These are phyloP conservation scores for Aspergillus felis DNA, from an alignment of 2,329 filamentous ascomycete genomes.

Conservation along the genomic window DNA sequence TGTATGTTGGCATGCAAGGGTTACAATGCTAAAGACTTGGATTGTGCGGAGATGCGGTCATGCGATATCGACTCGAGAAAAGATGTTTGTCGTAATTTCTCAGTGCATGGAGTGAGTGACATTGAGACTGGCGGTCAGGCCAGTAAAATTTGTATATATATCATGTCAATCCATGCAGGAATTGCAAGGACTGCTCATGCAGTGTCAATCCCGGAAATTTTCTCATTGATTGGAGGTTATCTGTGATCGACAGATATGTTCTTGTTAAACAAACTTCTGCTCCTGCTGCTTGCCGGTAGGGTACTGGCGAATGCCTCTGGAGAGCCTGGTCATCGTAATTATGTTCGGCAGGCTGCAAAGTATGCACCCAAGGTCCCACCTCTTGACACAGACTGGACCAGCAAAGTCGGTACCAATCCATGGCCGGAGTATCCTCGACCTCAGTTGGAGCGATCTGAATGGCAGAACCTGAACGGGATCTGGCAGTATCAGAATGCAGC, in stretches of 20 bases:
- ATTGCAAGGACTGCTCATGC: not conserved
- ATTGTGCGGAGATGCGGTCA: not conserved
- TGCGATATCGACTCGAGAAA: not conserved
- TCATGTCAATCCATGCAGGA: not conserved
- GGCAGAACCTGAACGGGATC: conserved; percentile 49
- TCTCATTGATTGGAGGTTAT: not conserved
- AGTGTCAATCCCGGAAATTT: not conserved
- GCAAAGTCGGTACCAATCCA: conserved; percentile 44
- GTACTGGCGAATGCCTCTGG: not conserved
- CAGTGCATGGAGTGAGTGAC: not conserved
- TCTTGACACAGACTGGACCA: conserved; percentile 44
- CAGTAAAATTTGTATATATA: not conserved
- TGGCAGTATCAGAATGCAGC: conserved; percentile 45
- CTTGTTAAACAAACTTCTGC: not conserved
- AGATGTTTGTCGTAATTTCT: not conserved
- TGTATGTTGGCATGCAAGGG: not conserved
- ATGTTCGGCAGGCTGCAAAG: conserved; percentile 7
- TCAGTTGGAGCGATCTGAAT: conserved; percentile 43
- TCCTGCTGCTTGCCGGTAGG: not conserved
- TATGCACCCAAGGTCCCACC: conserved; percentile 42
- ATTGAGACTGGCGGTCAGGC: not conserved
- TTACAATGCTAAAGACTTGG: not conserved
- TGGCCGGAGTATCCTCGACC: conserved; percentile 51
- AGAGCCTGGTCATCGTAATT: not conserved
- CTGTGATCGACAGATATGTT: not conserved